Conservation (phyloP, 2,329 filamentous ascomycete species). For the Hypoxylon sp. region DNA sequence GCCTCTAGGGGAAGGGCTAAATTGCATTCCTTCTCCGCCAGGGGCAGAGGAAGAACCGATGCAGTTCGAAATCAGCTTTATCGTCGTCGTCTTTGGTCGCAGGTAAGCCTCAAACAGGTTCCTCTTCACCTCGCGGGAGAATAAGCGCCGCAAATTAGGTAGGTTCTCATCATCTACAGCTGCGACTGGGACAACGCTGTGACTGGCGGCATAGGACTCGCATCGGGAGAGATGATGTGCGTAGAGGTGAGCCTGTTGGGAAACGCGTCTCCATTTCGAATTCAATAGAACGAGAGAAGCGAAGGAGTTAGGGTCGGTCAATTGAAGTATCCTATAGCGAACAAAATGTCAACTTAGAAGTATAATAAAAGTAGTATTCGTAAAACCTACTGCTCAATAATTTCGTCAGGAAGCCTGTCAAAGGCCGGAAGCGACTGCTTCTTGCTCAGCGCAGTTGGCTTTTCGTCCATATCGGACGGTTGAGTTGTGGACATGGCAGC, state of each 20-base stretch:
- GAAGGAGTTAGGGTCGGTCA: slow-evolving; percentile 74
- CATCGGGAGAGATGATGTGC: slow-evolving; percentile 73
- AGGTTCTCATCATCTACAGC: slow-evolving; percentile 67
- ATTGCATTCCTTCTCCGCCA: slow-evolving; percentile 88
- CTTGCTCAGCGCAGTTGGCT: slow-evolving; percentile 28
- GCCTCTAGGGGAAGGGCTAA: slow-evolving; percentile 82
- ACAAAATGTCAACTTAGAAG: slow-evolving; percentile 28
- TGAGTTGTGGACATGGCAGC: slow-evolving; percentile 35
- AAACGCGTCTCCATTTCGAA: slow-evolving; percentile 75
- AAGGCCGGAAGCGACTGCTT: slow-evolving; percentile 60
- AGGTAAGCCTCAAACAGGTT: slow-evolving; percentile 84
- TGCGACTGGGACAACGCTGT: slow-evolving; percentile 56
- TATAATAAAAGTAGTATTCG: background rate
- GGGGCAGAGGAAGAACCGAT: slow-evolving; percentile 88
- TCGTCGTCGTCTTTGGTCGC: slow-evolving; percentile 76
- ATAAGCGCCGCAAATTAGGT: slow-evolving; percentile 73
- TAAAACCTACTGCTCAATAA: slow-evolving; percentile 73
- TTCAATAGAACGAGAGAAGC: slow-evolving; percentile 77
- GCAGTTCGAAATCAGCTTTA: slow-evolving; percentile 86
- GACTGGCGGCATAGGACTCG: slow-evolving; percentile 70
- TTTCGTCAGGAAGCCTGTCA: slow-evolving; percentile 75
- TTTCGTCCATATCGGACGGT: slow-evolving; percentile 37
- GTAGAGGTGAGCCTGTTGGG: slow-evolving; percentile 75
- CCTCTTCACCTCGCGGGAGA: slow-evolving; percentile 79
- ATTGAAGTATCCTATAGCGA: slow-evolving; percentile 69